Evolutionary conservation across 169 alveolate species (phyloP), one percentile per base, ranked within the genome.

Genomic region (Neospora caninum): DNA sequence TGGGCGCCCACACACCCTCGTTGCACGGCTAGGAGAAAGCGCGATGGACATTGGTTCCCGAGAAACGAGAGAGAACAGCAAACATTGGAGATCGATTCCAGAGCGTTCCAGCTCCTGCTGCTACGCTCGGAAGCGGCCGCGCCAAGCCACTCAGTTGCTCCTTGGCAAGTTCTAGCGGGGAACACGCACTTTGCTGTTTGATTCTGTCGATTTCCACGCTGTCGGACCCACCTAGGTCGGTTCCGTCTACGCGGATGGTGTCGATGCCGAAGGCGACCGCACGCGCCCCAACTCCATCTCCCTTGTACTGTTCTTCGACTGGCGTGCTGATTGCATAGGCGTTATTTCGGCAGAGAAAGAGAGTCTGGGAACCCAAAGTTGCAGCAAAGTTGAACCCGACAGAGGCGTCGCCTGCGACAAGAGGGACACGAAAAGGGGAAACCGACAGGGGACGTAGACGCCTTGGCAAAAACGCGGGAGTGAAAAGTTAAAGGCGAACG

Each of bases 321-420:
- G 99, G 99, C 1, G 99, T 99, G 54, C 99, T 96, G 92, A 99
- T 99, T 92, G 99, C 99, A 94, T 98, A 99, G 67, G 98, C 98
- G 93, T 99, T 99, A 97, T 99, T 99, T 92, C 99, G 96, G 97
- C 99, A 98, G 89, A 98, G 97, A 96, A 99, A 99, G 94, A 99
- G 96, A 13, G 99, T 98, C 96, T 99, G 98, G 31, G 98, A 88
- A 94, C 97, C 95, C 42, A 98, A 95, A 70, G 99, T 98, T 4
- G 99, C 98, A 13, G 99, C 99, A 94, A 99, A 98, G 97, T 99
- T 99, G 94, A 99, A 80, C 80, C 99, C 99, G 36, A 99, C 98
- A 92, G 97, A 99, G 93, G 97, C 98, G 96, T 98, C 99, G 82
- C 99, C 94, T 78, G 73, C 94, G 39, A 39, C 22, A 38, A 16